Evolutionary conservation across 345 rosid species (phyloP).

Genomic region (Geranium brycei): DNA sequence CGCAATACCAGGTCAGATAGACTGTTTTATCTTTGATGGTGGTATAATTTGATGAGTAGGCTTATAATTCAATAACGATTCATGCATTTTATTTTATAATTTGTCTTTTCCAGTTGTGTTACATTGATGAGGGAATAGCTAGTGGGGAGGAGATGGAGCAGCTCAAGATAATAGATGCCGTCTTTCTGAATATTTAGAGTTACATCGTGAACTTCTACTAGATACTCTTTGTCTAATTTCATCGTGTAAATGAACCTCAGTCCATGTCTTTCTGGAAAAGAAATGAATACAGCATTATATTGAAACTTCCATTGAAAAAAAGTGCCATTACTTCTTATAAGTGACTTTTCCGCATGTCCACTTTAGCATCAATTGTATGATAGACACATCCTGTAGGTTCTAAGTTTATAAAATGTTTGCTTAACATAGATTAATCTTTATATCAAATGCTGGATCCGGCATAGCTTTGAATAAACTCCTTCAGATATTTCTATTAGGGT

Average conservation of each 20-base stretch:
- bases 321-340: background rate
- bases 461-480: slow-evolving; percentile 58
- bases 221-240: slow-evolving; percentile 4
- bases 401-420: too few species aligned
- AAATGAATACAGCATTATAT: background rate
- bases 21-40: slow-evolving; percentile 2
- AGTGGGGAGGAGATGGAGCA: slow-evolving; percentile 54
- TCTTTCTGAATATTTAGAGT: slow-evolving; percentile 36
- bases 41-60: slow-evolving; percentile 4
- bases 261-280: background rate
- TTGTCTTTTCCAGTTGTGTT: slow-evolving; percentile 38
- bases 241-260: background rate
- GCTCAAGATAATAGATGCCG: slow-evolving; percentile 55
- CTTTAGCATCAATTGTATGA: background rate
- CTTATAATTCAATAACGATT: slow-evolving; percentile 3
- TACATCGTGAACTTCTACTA: background rate
- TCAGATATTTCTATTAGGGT: slow-evolving; percentile 29
- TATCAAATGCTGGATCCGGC: slow-evolving; percentile 31
- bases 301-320: background rate
- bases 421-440: background rate
- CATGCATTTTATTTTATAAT: background rate
- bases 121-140: slow-evolving; percentile 61
- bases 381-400: background rate
- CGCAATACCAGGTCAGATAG: slow-evolving; percentile 59
- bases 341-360: background rate